Conservation (phyloP, 2,329 filamentous ascomycete genomes). For the Plenodomus lindquistii region DNA sequence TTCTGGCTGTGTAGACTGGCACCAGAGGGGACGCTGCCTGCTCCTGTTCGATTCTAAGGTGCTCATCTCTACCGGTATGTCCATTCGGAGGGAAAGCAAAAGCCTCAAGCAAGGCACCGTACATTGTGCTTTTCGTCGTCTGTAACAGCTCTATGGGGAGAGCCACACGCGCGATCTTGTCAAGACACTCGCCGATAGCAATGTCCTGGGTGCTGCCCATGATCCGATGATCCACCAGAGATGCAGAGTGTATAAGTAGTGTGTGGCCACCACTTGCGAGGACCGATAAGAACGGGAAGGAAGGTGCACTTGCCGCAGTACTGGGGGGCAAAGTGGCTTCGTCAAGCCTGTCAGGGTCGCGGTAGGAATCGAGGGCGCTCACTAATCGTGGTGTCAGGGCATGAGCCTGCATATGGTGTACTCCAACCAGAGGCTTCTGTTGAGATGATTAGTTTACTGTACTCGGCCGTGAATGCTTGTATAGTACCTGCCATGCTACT, state of each 20-base stretch:
- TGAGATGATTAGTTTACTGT: slow-evolving; percentile 2
- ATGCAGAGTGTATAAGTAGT: slow-evolving; percentile 75
- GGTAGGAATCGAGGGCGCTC: slow-evolving; percentile 56
- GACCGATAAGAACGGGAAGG: slow-evolving; percentile 84
- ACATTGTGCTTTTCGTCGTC: slow-evolving; percentile 68
- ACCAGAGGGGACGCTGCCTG: background rate
- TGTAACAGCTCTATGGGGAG: slow-evolving; percentile 65
- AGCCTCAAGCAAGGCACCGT: slow-evolving; percentile 75
- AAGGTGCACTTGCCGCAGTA: slow-evolving; percentile 47
- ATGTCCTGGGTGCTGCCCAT: slow-evolving; percentile 76
- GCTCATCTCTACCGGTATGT: slow-evolving; percentile 1
- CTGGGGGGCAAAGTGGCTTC: background rate
- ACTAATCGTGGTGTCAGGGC: slow-evolving; percentile 83
- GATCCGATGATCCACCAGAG: slow-evolving; percentile 70
- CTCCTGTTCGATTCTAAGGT: background rate
- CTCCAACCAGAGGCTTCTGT: slow-evolving; percentile 74
- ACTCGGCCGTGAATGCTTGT: background rate
- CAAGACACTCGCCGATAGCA: slow-evolving; percentile 86
- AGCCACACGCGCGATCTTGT: slow-evolving; percentile 80
- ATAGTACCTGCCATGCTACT: slow-evolving; percentile 68
- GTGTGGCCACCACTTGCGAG: slow-evolving; percentile 94
- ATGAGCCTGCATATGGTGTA: slow-evolving; percentile 98
- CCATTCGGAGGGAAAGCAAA: slow-evolving; percentile 72
- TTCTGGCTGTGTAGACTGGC: slow-evolving; percentile 18
- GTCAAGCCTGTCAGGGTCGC: slow-evolving; percentile 4